These are phyloP conservation scores for Melaleuca alternifolia DNA, from an alignment of 345 rosid genomes.

Conservation along the genomic window DNA sequence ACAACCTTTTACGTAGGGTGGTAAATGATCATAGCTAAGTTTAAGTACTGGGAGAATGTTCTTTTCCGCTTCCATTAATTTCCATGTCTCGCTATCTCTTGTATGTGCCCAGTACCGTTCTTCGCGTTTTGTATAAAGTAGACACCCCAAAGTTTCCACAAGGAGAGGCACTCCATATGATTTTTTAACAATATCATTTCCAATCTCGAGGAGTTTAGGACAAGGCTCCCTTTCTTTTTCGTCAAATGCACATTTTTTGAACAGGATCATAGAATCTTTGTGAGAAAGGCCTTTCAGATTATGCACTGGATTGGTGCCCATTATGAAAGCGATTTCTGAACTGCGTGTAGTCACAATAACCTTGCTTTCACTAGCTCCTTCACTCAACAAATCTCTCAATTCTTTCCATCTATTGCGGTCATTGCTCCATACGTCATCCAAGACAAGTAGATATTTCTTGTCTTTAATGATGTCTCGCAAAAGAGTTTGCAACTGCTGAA, in stretches of 20 bases:
- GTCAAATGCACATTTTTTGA: background rate
- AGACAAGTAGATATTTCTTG: background rate
- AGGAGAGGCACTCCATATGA: background rate
- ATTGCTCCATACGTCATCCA: background rate
- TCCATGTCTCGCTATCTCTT: background rate
- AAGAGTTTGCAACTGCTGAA: background rate
- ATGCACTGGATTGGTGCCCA: background rate
- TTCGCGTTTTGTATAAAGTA: background rate
- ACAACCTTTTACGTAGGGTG: background rate
- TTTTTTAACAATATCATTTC: background rate
- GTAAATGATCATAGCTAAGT: background rate
- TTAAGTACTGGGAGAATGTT: background rate
- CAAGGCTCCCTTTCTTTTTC: background rate
- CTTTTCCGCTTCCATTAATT: fast-evolving
- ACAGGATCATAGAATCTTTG: background rate
- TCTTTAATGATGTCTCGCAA: background rate
- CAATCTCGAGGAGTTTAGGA: background rate
- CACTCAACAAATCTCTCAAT: background rate
- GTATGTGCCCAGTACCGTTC: background rate
- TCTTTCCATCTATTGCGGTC: background rate
- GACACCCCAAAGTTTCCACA: background rate
- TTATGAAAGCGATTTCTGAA: fast-evolving
- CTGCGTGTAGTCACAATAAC: background rate
- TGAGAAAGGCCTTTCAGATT: background rate
- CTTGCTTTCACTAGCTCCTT: background rate